Conservation (phyloP, 257 asterid species). For the Gentiana macrophylla region DNA sequence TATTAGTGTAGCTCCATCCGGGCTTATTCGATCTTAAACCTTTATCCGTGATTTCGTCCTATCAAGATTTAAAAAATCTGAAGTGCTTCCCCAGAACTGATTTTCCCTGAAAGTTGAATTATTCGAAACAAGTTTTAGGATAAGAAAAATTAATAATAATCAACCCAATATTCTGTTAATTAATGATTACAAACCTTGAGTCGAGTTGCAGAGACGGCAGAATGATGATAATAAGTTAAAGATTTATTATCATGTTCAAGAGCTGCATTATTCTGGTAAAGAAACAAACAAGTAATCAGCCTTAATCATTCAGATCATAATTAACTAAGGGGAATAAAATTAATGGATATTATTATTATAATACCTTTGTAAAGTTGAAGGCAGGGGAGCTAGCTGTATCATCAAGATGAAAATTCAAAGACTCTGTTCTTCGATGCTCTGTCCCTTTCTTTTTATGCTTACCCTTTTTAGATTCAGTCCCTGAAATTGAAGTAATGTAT, state of each 20-base stretch:
- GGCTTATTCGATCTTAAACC: conserved; percentile 1
- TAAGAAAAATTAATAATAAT: neutral
- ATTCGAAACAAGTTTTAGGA: neutral
- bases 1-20: too few species aligned
- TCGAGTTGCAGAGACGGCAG: conserved; percentile 33
- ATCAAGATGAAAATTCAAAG: conserved; percentile 46
- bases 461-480: conserved; percentile 12
- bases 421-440: conserved; percentile 12
- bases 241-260: conserved; percentile 13
- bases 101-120: conserved; percentile 33
- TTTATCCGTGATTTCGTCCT: conserved; percentile 20
- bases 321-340: neutral
- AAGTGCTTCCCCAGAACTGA: conserved; percentile 44
- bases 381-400: conserved; percentile 88
- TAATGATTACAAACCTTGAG: conserved; percentile 29
- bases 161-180: neutral
- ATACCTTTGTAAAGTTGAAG: conserved; percentile 44
- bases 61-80: conserved; percentile 38
- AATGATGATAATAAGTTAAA: conserved; percentile 23
- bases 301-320: too few species aligned
- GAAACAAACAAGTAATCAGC: too few species aligned
- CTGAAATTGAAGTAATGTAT: conserved; percentile 4
- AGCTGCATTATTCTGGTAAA: conserved; percentile 40
- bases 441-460: conserved; percentile 20
- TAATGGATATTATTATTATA: neutral